Evolutionary conservation across 2,329 filamentous ascomycete species (phyloP).

Genomic region (Ambrosiella beaveri): DNA sequence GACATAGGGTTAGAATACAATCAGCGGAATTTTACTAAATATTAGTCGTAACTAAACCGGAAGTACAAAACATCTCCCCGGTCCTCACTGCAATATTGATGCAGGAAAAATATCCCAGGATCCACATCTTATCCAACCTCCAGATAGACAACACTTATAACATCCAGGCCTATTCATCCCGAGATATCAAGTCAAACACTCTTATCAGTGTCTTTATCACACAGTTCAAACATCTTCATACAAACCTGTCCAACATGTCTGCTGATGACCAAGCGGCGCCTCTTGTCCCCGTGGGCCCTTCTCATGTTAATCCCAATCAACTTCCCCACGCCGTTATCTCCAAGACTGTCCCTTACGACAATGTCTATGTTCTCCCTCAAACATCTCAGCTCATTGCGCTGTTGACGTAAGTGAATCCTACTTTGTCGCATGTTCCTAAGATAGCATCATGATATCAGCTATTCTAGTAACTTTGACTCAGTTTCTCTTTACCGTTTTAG

Average conservation of each 20-base stretch:
- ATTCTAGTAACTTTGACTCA: not conserved
- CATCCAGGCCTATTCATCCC: too few relatives aligned
- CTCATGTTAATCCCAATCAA: slow-evolving; percentile 57
- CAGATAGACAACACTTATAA: not conserved
- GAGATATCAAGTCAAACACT: not conserved
- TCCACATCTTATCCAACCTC: not conserved
- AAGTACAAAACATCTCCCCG: not conserved
- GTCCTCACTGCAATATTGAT: not conserved
- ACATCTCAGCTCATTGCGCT: slow-evolving; percentile 94
- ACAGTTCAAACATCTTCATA: too few relatives aligned
- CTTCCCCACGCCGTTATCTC: slow-evolving; percentile 84
- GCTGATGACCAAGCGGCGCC: slow-evolving; percentile 14
- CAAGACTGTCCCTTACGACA: slow-evolving; percentile 60
- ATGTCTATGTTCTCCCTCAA: slow-evolving; percentile 79
- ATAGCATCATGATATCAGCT: not conserved
- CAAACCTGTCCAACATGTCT: not conserved
- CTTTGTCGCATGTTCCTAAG: not conserved
- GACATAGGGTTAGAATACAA: too few relatives aligned
- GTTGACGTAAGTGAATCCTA: slow-evolving; percentile 60
- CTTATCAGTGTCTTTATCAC: too few relatives aligned
- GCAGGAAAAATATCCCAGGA: not conserved
- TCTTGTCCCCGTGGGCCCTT: slow-evolving; percentile 50
- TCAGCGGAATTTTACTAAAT: too few relatives aligned
- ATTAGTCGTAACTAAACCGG: not conserved
- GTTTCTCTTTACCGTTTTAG: not conserved